These are phyloP conservation scores for Tritrichomonas musculus DNA, from an alignment of 208 protist species.

Conservation along the genomic window DNA sequence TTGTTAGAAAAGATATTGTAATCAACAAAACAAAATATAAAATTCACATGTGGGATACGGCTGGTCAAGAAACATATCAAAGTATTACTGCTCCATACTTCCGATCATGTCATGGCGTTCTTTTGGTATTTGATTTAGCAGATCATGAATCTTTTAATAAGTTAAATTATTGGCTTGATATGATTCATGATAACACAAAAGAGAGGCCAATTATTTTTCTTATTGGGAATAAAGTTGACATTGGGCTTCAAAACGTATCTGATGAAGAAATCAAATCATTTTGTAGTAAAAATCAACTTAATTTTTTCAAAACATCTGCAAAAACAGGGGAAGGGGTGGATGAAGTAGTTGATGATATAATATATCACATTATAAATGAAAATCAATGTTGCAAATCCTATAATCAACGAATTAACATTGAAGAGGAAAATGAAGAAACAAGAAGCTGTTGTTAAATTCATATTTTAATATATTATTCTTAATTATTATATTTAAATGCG, in stretches of 20 bases:
- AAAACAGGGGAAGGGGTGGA: not conserved
- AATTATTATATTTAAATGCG: no score
- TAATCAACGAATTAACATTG: no score
- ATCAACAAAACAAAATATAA: not conserved
- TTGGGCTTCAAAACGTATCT: not conserved
- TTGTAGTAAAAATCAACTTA: not conserved
- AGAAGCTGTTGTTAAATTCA: no score
- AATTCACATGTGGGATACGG: not conserved
- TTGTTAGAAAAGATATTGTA: not conserved
- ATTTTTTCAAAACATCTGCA: not conserved
- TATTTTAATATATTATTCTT: no score
- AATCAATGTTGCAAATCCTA: no score
- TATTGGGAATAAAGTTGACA: not conserved
- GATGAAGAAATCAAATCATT: not conserved
- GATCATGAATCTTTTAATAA: not conserved
- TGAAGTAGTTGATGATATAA: not conserved
- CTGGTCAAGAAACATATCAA: not conserved
- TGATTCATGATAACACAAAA: not conserved
- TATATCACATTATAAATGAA: not conserved
- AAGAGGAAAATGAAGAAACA: no score
- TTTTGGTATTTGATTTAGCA: not conserved
- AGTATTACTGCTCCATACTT: not conserved
- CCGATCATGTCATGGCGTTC: not conserved
- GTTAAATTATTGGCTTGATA: not conserved
- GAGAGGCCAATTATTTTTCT: not conserved